These are phyloP conservation scores for Agrostemma githago DNA, from an alignment of 148 eudicot species.

Conservation along the genomic window DNA sequence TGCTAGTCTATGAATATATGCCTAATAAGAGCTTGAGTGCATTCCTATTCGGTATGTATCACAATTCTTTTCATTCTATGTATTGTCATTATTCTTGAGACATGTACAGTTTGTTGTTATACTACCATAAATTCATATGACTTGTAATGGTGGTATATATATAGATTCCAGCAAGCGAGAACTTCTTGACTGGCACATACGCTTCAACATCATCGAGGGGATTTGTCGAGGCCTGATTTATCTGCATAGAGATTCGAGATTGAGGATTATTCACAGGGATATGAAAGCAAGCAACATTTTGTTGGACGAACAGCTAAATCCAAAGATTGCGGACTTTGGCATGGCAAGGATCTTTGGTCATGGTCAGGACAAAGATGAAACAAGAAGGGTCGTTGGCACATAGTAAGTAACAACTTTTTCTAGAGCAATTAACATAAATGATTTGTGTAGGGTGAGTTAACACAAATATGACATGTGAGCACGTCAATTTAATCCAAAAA, in stretches of 20 bases:
- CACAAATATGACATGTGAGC: too few relatives aligned
- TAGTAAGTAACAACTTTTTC: slow-evolving; percentile 1
- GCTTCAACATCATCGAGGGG: slow-evolving; percentile 19
- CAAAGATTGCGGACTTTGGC: slow-evolving; percentile 21
- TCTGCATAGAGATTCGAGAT: slow-evolving; percentile 18
- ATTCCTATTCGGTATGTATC: slow-evolving; percentile 14
- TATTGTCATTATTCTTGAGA: background rate
- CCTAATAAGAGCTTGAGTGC: slow-evolving; percentile 20
- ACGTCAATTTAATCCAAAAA: too few relatives aligned
- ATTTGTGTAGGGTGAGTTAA: too few relatives aligned
- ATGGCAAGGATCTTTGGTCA: slow-evolving; percentile 19
- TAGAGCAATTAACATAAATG: background rate
- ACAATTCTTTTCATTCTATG: background rate
- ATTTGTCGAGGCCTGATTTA: slow-evolving; percentile 18
- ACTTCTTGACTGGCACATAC: slow-evolving; percentile 14
- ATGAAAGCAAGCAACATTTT: slow-evolving; percentile 18
- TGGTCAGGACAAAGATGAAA: slow-evolving; percentile 17
- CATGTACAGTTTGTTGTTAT: background rate
- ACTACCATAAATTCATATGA: background rate
- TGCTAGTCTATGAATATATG: slow-evolving; percentile 18
- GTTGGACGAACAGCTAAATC: slow-evolving; percentile 13
- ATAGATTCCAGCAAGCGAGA: slow-evolving; percentile 12
- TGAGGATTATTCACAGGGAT: slow-evolving; percentile 17
- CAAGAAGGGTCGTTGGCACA: slow-evolving; percentile 19
- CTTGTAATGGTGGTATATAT: background rate